Evolutionary conservation across 2,329 filamentous ascomycete genomes (phyloP), one percentile per base, ranked within the genome.

Genomic region (Fusarium proliferatum): DNA sequence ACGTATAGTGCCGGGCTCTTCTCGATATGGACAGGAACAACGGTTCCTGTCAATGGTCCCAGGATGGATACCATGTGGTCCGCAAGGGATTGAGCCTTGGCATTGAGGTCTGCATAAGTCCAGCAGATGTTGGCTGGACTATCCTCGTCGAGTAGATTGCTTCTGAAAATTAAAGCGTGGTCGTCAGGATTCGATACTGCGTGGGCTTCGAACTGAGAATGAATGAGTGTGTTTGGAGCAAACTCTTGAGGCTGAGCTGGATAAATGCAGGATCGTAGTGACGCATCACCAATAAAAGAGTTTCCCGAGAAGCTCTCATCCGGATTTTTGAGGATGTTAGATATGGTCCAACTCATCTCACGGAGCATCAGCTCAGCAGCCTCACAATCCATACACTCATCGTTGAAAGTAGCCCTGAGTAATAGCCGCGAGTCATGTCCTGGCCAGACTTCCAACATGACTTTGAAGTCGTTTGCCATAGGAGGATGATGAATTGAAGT

Each of bases 1-100:
- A 85, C 77, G 62, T 84, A 84, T 21, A 75, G 55, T 79, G 81
- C 79, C 6, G 81, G 78, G 51, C 80, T 81, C 61, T 81, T 81
- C 28, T 82, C 78, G 72, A 85, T 83, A 41, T 82, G 83, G 19
- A 85, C 80, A 13, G 80, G 81, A 10, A 83, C 78, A 13, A 81
- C 73, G n/a, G 58, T 34, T 2, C 46, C 58, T 26, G 58, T 52
- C 28, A 61, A 26, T 43, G 58, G 46, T 23, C 58, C 58, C 19
- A 52, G 43, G 46, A 34, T 28, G n/a, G 58, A 61, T 17, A 61
- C 16, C 10, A 61, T 38, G 16, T 45, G 21, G 28, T 43, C 38
- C 8, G 58, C 58, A 45, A 61, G 58, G 36, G 41, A 43, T 46
- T 61, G 58, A 11, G 58, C 58, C 13, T 43, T 52, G 8, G 46